phyloP scores from a whole-genome alignment of 2,329 filamentous ascomycete species.

The Fusarium neocosmosporiellum region DNA sequence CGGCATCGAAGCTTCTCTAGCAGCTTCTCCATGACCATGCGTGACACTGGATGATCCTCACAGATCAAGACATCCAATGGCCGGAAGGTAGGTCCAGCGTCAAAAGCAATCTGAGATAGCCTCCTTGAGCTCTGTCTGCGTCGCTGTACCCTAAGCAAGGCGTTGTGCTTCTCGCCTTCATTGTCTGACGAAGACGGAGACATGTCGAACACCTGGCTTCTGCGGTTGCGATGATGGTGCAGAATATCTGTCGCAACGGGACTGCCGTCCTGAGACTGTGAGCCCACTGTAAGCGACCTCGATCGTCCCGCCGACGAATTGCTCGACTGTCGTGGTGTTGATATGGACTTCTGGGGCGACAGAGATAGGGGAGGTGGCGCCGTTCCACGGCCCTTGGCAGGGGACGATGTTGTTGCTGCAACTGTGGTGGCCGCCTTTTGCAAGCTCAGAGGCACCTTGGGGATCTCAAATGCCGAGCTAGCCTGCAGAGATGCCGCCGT shows the following conservation, averaged over 20 bases:
- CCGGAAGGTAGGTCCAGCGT: slow-evolving; percentile 86
- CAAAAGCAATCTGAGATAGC: slow-evolving; percentile 88
- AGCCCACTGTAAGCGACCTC: slow-evolving; percentile 91
- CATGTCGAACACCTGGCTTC: slow-evolving; percentile 95
- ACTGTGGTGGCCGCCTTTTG: slow-evolving; percentile 70
- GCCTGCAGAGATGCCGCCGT: slow-evolving; percentile 70
- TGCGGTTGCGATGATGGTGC: slow-evolving; percentile 85
- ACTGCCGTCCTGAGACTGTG: slow-evolving; percentile 93
- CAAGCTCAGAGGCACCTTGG: slow-evolving; percentile 69
- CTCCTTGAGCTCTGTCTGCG: slow-evolving; percentile 95
- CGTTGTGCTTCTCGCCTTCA: slow-evolving; percentile 92
- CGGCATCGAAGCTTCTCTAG: slow-evolving; percentile 95
- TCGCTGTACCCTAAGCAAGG: slow-evolving; percentile 89
- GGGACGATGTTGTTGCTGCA: slow-evolving; percentile 58
- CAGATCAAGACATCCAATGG: slow-evolving; percentile 95
- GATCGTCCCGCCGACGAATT: slow-evolving; percentile 75
- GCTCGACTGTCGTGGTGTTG: slow-evolving; percentile 70
- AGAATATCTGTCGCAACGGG: slow-evolving; percentile 75
- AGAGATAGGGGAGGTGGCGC: slow-evolving; percentile 62
- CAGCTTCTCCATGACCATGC: slow-evolving; percentile 98
- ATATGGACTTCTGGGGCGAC: slow-evolving; percentile 72
- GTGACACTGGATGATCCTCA: slow-evolving; percentile 96
- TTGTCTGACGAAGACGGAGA: slow-evolving; percentile 98
- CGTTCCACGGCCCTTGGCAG: slow-evolving; percentile 65
- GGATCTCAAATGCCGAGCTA: slow-evolving; percentile 76